Evolutionary conservation across 73 alveolate genomes (phyloP).

Genomic region (Paramecium bursaria): DNA sequence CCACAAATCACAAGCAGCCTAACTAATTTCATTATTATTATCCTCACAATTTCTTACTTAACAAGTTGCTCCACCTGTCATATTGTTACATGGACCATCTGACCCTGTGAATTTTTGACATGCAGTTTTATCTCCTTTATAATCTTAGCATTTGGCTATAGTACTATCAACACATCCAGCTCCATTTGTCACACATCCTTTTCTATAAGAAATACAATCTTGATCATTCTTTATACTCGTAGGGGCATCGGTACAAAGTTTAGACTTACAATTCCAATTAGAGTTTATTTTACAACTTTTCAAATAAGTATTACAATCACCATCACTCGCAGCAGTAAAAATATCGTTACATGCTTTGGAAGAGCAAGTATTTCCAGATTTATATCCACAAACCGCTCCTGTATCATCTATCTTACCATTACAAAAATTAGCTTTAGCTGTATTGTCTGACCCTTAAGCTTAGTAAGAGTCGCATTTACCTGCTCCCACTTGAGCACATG

Average conservation of each 20-base stretch:
- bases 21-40: too few species aligned
- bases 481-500: too few species aligned
- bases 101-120: neutral
- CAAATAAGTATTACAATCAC: neutral
- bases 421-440: neutral
- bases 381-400: constrained; percentile 13
- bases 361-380: neutral
- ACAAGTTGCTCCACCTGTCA: too few species aligned
- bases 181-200: constrained; percentile 18
- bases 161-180: neutral
- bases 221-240: neutral
- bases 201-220: neutral
- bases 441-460: neutral
- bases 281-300: constrained; percentile 12
- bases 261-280: neutral
- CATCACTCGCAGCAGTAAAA: constrained; percentile 52
- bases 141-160: neutral
- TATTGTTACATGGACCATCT: constrained; percentile 52
- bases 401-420: neutral
- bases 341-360: neutral
- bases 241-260: constrained; percentile 23
- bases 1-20: too few species aligned
- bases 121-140: neutral
- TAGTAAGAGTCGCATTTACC: neutral
- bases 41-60: too few species aligned